Base-by-base conservation (phyloP, 2,329 filamentous ascomycete genomes). In the Trichoderma semiorbis region DNA sequence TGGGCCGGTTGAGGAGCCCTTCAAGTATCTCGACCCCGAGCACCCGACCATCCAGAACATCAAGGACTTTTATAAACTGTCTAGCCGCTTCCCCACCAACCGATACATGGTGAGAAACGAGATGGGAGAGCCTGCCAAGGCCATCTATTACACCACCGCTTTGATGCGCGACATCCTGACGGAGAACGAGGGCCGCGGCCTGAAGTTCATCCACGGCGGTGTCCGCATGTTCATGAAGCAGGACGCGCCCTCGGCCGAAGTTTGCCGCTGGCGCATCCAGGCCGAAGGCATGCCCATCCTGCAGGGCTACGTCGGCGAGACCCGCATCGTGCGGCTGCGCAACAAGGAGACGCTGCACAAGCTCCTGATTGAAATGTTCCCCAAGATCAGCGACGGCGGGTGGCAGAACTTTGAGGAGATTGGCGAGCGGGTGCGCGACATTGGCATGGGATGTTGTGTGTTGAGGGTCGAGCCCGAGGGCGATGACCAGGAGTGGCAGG, bases 161-260 rank as follows among this genome's bases (percentile, higher is more conserved):
- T 87, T 98, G 14, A 92, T 94, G 26, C 92, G 94, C 36, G 92
- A 95, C 75, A 96, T 99, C 69, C 87, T 99, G 4, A 89, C 87
- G 5, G 88, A 92, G 78, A 99, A 99, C 80, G 94, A 98, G 81
- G 93, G 94, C 57, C 91, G 92, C 32, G 94, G 94, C 60, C 91
- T 98, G 82, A 97, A 96, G 80, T 97, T 99, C 79, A 93, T 99
- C 64, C 96, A 99, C 82, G 95, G 92, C 65, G 96, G 96, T 74
- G 95, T 99, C 39, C 97, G 97, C 84, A 98, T 98, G 94, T 99
- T 97, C 80, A 96, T 98, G 86, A 97, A 97, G 85, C 95, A 98
- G 81, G 94, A 98, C 78, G 92, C 93, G 0, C 95, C 97, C 72
- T 92, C 91, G 6, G 91, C 92, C 43, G 92, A 95, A 69, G 92